phyloP scores from a whole-genome alignment of 1,284 basidiomycete species.

The Ceratobasidium sp. region DNA sequence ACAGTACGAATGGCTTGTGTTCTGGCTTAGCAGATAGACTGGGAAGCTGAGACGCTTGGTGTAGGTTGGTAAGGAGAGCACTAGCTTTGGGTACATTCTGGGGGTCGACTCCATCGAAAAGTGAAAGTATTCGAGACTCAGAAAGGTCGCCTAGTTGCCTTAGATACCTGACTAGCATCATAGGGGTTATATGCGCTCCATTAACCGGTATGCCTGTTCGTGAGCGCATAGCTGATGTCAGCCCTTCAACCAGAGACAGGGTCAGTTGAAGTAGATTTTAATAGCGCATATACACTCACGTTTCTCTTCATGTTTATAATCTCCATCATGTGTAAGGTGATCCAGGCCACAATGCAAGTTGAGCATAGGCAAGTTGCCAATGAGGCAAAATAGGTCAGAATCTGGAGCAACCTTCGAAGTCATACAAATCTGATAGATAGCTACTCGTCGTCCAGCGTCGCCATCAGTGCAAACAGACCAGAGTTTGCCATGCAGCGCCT shows the following conservation, averaged over 20 bases:
- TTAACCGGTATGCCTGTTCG: slow-evolving; percentile 2
- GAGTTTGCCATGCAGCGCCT: neutral
- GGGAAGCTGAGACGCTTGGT: slow-evolving; percentile 4
- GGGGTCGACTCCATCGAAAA: slow-evolving; percentile 6
- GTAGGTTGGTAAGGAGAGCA: slow-evolving; percentile 1
- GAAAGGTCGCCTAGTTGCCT: neutral
- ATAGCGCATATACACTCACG: slow-evolving; percentile 10
- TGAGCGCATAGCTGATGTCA: slow-evolving; percentile 16
- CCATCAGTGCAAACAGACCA: slow-evolving; percentile 32
- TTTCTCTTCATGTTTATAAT: slow-evolving; percentile 38
- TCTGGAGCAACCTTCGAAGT: neutral
- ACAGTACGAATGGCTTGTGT: slow-evolving; percentile 2
- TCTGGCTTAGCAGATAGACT: neutral
- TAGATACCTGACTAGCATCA: slow-evolving; percentile 2
- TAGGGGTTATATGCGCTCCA: slow-evolving; percentile 12
- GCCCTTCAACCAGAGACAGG: neutral
- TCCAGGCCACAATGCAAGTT: slow-evolving; percentile 6
- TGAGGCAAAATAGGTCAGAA: neutral
- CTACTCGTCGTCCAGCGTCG: neutral
- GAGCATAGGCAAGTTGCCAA: slow-evolving; percentile 3
- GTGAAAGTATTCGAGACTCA: neutral
- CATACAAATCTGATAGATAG: slow-evolving; percentile 27
- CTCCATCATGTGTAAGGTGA: slow-evolving; percentile 24
- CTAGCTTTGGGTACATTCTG: slow-evolving; percentile 30
- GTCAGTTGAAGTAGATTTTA: neutral